Base-by-base conservation (phyloP, 306 rosid genomes). In the Pyrus communis region DNA sequence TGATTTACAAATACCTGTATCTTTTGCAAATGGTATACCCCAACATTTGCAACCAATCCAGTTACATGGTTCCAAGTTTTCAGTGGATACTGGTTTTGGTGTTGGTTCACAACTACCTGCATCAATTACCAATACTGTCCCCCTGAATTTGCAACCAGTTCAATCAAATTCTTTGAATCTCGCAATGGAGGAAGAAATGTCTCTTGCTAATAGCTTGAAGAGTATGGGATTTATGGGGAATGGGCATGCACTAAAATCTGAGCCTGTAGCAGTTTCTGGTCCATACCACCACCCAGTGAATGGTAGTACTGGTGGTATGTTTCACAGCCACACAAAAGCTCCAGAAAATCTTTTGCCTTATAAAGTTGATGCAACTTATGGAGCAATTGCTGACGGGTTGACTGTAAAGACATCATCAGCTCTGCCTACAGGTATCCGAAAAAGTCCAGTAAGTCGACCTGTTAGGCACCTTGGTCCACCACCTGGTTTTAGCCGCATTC, bases 381-480 rank as follows among this genome's bases (percentile, higher is more conserved):
- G 90, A 67, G 73, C 80, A 66, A 22, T 45, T 51, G 22, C 67
- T 21, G 88, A 85, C 10, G 83, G 88, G 33, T 51, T 80, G 74
- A 59, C 64, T 63, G 70, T 79, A 71, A 84, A 78, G 62, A 67
- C 79, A 27, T 77, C 88, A 25, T 70, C 89, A 67, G 79, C 83
- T 70, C 23, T 62, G 77, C 89, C 84, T 43, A 75, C 82, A 54
- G 89, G 91, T 67, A 30, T 75, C 73, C 86, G 82, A 70, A 90
- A 75, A 83, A 82, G 74, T 78, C 91, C 93, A 68, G 91, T 92
- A 70, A 82, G 91, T 84, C 89, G 98, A 49, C 98, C 98, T 74
- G 78, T 86, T 68, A 89, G 98, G 87, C 96, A 88, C 79, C 88
- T 81, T 84, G 97, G 97, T 52, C 99, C 99, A 31, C 99, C 99